Percentiles rank a stretch among this genome's conserved stretches.
Evolutionary conservation across 208 protist genomes (phyloP).

Genomic region (Leishmania turanica): DNA sequence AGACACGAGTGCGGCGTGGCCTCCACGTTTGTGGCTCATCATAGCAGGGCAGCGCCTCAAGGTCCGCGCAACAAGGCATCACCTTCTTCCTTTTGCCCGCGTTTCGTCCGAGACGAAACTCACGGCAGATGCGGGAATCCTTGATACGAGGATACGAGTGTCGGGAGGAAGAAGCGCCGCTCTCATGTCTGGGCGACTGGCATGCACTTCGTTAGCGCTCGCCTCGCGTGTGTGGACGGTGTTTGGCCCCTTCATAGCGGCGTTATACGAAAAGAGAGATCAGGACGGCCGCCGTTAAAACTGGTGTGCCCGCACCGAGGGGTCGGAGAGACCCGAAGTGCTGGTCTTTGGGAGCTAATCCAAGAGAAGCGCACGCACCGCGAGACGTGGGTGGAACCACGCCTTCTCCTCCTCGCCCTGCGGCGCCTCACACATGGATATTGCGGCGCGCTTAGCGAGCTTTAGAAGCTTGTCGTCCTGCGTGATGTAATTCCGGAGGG

Average conservation of each 20-base stretch:
- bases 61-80: not conserved
- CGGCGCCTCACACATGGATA: constrained; percentile 59
- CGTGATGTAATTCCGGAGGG: constrained; percentile 72
- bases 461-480: constrained; percentile 59
- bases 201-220: not conserved
- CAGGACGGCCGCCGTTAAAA: not conserved
- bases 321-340: not conserved
- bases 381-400: constrained; percentile 80
- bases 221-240: not conserved
- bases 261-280: constrained; percentile 12
- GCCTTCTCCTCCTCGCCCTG: constrained; percentile 17
- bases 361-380: constrained; percentile 61
- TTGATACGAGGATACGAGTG: not conserved
- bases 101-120: not conserved
- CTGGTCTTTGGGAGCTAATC: constrained; percentile 33
- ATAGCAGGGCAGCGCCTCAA: not conserved
- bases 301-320: not conserved
- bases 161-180: not conserved
- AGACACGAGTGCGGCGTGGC: not conserved
- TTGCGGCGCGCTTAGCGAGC: constrained; percentile 66
- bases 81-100: not conserved
- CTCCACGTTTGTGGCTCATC: not conserved
- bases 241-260: not conserved
- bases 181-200: not conserved
- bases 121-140: not conserved